A percentile compares a stretch with the other conserved stretches of the same genome.
These are phyloP conservation scores for Sphaerulina vaccinii DNA, from an alignment of 2,329 filamentous ascomycete genomes.

Conservation along the genomic window DNA sequence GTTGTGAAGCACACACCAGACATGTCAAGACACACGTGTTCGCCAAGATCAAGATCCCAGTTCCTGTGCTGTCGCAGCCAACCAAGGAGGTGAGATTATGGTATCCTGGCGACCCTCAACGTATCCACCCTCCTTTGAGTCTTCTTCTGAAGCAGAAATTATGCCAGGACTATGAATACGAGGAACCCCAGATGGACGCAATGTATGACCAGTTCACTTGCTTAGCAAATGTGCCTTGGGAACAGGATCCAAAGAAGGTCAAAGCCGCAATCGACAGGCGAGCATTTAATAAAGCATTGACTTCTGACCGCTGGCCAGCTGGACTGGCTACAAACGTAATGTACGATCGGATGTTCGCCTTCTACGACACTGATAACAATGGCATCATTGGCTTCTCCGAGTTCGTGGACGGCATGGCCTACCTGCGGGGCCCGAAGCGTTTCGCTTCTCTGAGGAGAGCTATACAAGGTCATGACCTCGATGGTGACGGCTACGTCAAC, in stretches of 20 bases:
- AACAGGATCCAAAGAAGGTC: constrained; percentile 74
- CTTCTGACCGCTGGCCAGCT: constrained; percentile 59
- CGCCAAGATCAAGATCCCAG: constrained; percentile 90
- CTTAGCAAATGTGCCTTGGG: constrained; percentile 82
- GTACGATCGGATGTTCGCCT: constrained; percentile 93
- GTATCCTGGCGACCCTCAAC: constrained; percentile 83
- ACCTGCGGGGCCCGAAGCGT: constrained; percentile 56
- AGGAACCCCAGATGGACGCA: constrained; percentile 84
- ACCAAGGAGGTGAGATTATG: constrained; percentile 78
- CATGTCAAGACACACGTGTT: constrained; percentile 93
- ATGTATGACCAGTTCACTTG: constrained; percentile 97
- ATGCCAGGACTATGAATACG: constrained; percentile 52
- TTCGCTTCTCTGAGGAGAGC: constrained; percentile 69
- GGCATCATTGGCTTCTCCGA: constrained; percentile 89
- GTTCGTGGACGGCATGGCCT: constrained; percentile 78
- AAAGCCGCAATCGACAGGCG: constrained; percentile 83
- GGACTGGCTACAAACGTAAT: constrained; percentile 82
- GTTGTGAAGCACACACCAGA: constrained; percentile 65
- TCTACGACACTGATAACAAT: constrained; percentile 90
- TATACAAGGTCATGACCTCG: constrained; percentile 88
- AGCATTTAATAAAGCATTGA: constrained; percentile 88
- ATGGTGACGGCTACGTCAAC: constrained; percentile 80
- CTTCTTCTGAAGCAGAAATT: constrained; percentile 65
- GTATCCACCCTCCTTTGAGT: constrained; percentile 66
- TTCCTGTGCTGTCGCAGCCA: constrained; percentile 74